These are phyloP conservation scores for Suhomyces wounanorum DNA, from an alignment of 1,139 yeast genomes.

Conservation along the genomic window DNA sequence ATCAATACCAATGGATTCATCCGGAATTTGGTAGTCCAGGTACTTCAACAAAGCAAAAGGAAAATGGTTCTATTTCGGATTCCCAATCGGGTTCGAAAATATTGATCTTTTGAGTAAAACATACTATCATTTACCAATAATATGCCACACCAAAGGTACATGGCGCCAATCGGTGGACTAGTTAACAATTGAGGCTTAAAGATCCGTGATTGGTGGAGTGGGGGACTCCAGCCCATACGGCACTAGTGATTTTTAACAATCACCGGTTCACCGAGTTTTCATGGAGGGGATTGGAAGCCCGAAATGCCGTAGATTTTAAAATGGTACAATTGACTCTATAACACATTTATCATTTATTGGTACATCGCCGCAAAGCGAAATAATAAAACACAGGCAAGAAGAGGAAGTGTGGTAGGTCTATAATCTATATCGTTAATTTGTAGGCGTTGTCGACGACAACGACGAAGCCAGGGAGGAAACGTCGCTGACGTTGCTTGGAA, in stretches of 20 bases:
- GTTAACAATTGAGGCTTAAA: not conserved
- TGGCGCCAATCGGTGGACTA: not conserved
- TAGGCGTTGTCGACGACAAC: conserved; percentile 7
- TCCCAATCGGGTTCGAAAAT: not conserved
- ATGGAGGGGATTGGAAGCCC: not conserved
- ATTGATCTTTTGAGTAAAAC: not conserved
- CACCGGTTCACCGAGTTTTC: not conserved
- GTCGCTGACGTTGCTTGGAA: conserved; percentile 14
- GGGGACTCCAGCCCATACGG: no score
- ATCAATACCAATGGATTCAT: no score
- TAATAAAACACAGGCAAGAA: conserved; percentile 4
- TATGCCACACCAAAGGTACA: not conserved
- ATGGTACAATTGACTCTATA: not conserved
- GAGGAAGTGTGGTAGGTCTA: not conserved
- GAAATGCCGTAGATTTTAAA: not conserved
- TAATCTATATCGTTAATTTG: conserved; percentile 7
- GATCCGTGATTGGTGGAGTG: not conserved
- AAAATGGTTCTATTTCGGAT: not conserved
- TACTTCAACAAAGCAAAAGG: no score
- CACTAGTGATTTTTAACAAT: not conserved
- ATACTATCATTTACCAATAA: not conserved
- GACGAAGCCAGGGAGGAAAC: conserved; percentile 8
- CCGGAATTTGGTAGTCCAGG: no score
- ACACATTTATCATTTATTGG: conserved; percentile 3
- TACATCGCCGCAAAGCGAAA: conserved; percentile 1